Evolutionary conservation across 805 yeast species (phyloP).

Genomic region (Yamadazyma phyllophila): DNA sequence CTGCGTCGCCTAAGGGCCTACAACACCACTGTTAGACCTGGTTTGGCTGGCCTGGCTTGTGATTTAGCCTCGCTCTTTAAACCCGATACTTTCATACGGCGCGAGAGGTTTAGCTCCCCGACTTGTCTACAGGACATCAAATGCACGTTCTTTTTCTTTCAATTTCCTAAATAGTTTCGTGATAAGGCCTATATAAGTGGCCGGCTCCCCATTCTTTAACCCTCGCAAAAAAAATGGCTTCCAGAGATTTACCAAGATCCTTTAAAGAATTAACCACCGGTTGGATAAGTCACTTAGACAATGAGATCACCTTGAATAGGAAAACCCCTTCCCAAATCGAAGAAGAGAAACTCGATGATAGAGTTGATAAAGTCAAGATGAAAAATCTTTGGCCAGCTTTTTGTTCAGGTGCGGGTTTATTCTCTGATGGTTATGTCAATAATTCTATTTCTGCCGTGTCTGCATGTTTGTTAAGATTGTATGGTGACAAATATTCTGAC

Average conservation of each 20-base stretch:
- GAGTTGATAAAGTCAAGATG: slow-evolving; percentile 16
- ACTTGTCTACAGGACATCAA: too few relatives aligned
- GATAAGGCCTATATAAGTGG: background rate
- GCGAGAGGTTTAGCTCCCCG: too few relatives aligned
- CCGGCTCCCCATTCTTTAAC: background rate
- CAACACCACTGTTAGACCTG: too few relatives aligned
- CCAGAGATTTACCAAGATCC: slow-evolving; percentile 53
- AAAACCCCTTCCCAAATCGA: slow-evolving; percentile 21
- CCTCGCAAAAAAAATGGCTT: slow-evolving; percentile 18
- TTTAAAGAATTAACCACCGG: slow-evolving; percentile 35
- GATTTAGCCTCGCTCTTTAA: too few relatives aligned
- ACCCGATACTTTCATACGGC: too few relatives aligned
- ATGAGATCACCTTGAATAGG: slow-evolving; percentile 44
- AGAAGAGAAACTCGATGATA: slow-evolving; percentile 17
- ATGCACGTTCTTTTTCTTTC: slow-evolving; percentile 1
- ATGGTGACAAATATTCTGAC: slow-evolving; percentile 57
- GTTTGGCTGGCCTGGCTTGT: too few relatives aligned
- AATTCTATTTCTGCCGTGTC: slow-evolving; percentile 78
- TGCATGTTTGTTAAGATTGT: slow-evolving; percentile 63
- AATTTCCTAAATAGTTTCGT: background rate
- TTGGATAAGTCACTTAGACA: slow-evolving; percentile 40
- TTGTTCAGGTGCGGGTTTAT: slow-evolving; percentile 88
- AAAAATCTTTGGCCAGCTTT: slow-evolving; percentile 58
- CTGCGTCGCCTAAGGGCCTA: too few relatives aligned
- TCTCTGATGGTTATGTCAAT: slow-evolving; percentile 91